These are phyloP conservation scores for Baeospora myosura DNA, from an alignment of 1,284 basidiomycete species.

Conservation along the genomic window DNA sequence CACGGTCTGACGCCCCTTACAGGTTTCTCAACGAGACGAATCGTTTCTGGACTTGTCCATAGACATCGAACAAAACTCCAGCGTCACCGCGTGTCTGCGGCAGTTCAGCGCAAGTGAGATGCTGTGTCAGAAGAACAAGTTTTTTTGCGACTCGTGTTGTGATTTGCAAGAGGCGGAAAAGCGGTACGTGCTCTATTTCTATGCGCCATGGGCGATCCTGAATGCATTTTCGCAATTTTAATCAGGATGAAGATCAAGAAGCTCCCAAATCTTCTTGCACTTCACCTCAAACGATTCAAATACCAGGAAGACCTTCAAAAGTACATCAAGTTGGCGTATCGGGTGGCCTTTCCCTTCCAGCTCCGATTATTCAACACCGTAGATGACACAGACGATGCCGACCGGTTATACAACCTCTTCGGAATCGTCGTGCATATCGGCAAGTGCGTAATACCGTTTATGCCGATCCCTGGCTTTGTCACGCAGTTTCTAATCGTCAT, in stretches of 20 bases:
- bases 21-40: constrained; percentile 95
- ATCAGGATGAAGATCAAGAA: constrained; percentile 95
- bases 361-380: constrained; percentile 95
- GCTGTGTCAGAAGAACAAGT: constrained; percentile 97
- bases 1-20: constrained; percentile 9
- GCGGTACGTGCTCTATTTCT: constrained; percentile 46
- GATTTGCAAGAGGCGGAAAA: constrained; percentile 97
- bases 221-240: constrained; percentile 3
- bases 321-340: constrained; percentile 92
- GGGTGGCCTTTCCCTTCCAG: constrained; percentile 93
- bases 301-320: constrained; percentile 85
- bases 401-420: constrained; percentile 88
- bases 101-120: constrained; percentile 98
- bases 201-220: constrained; percentile 3
- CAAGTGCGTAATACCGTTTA: constrained; percentile 50
- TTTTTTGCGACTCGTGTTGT: constrained; percentile 96
- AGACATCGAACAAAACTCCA: constrained; percentile 96
- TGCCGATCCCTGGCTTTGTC: constrained; percentile 7
- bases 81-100: constrained; percentile 88
- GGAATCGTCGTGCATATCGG: constrained; percentile 97
- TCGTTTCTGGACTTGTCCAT: constrained; percentile 95
- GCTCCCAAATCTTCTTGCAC: constrained; percentile 86
- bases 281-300: constrained; percentile 97
- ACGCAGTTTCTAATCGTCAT: constrained; percentile 15
- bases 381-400: constrained; percentile 85